Evolutionary conservation across 1,284 basidiomycete species (phyloP).

Genomic region (Kwoniella shivajii): DNA sequence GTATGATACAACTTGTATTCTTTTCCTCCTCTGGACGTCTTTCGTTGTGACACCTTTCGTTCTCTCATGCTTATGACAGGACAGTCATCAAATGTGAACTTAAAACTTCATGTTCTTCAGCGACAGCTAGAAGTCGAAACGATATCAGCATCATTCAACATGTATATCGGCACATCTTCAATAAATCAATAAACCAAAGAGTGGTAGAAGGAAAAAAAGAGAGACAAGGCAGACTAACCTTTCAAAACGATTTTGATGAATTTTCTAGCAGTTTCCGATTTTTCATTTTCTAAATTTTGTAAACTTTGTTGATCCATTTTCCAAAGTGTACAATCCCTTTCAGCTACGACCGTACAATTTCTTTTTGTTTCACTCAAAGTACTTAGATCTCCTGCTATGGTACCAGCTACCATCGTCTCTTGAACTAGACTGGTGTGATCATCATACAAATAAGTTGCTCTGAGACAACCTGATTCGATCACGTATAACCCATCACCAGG

Average conservation of each 20-base stretch:
- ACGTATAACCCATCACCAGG: constrained; percentile 79
- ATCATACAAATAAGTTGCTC: constrained; percentile 76
- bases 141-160: background rate
- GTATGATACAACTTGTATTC: no score
- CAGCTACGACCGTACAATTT: constrained; percentile 83
- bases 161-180: background rate
- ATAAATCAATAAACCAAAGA: no score
- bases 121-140: constrained; percentile 38
- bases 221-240: constrained; percentile 58
- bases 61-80: constrained; percentile 30
- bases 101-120: constrained; percentile 53
- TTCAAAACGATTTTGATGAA: constrained; percentile 77
- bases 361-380: constrained; percentile 72
- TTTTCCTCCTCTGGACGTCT: background rate
- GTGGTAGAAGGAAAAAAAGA: background rate
- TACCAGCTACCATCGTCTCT: constrained; percentile 90
- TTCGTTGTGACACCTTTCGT: no score
- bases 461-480: constrained; percentile 78
- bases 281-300: constrained; percentile 64
- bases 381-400: constrained; percentile 83
- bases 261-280: constrained; percentile 65
- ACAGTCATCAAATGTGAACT: constrained; percentile 51
- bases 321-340: constrained; percentile 77
- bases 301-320: constrained; percentile 66
- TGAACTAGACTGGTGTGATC: constrained; percentile 68